Percentiles rank a stretch among this genome's conserved stretches.
Conservation (phyloP, 2,329 filamentous ascomycete genomes). For the Colletotrichum neosansevieriae region DNA sequence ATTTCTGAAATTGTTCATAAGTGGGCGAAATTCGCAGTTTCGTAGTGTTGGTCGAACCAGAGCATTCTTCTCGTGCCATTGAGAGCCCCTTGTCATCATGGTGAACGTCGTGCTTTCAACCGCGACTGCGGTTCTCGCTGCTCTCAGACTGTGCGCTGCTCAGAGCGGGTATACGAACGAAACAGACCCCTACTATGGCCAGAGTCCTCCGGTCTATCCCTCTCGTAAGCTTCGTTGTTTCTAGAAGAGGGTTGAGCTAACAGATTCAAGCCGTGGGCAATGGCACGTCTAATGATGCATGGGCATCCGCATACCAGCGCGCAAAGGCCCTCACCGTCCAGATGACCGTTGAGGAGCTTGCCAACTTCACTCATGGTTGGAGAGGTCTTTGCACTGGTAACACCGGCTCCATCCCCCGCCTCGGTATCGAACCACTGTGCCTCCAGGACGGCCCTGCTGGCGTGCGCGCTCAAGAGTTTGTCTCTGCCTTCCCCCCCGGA, state of each 20-base stretch:
- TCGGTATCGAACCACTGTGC: conserved; percentile 69
- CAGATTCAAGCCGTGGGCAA: neutral
- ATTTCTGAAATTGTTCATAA: neutral
- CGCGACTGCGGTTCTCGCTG: conserved; percentile 4
- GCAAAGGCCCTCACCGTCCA: conserved; percentile 68
- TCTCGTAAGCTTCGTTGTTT: conserved; percentile 33
- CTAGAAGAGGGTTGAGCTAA: neutral
- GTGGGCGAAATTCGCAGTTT: neutral
- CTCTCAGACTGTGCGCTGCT: conserved; percentile 15
- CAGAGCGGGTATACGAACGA: conserved; percentile 26
- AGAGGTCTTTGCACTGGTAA: conserved; percentile 55
- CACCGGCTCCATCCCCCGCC: conserved; percentile 58
- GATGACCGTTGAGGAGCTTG: conserved; percentile 76
- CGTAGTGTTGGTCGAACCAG: neutral
- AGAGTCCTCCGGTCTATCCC: conserved; percentile 45
- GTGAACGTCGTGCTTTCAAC: conserved; percentile 7
- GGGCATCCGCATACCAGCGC: conserved; percentile 70
- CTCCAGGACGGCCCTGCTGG: conserved; percentile 84
- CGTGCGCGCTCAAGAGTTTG: conserved; percentile 63
- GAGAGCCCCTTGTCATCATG: conserved; percentile 14
- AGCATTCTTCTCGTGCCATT: neutral
- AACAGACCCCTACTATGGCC: conserved; percentile 24
- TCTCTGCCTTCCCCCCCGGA: conserved; percentile 77
- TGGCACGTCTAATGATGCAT: conserved; percentile 50
- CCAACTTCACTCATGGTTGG: conserved; percentile 48